Evolutionary conservation across 306 rosid species (phyloP), one percentile per base, ranked within the genome.

Genomic region (Trifolium pratense): DNA sequence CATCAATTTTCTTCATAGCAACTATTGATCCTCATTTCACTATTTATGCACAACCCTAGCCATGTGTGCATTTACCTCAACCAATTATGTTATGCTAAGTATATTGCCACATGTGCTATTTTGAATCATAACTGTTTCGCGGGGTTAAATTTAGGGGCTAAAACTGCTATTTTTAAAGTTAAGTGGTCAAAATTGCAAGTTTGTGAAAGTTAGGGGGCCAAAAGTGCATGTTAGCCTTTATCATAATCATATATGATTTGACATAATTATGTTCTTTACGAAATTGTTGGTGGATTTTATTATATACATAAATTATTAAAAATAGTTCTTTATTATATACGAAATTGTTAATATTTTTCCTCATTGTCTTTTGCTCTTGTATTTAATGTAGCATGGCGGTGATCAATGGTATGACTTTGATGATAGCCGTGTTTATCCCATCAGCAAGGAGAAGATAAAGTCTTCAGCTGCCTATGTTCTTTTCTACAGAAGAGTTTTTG

Each of bases 391-490:
- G 99, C 97, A 89, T 58, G 97, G 99, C 4, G 92, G 89, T 29
- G 96, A 94, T 76, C 97, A 81, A 66, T 94, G 99, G 97, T 94
- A 88, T 42, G 95, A 94, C 68, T 94, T 94, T 42, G 97, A 94
- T 66, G 97, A 94, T 84, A 89, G 97, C 85, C 86, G 78, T 37
- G 99, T 94, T 73, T n/a, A 76, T 84, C 91, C 96, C 68, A 78
- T 94, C 87, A 82, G 78, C 84, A 82, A 43, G 70, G 99, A 89
- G 86, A 94, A 88, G 96, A 91, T 91, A 75, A 94, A 94, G 89
- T 87, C 97, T 83, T 85, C 97, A 43, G 96, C 97, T 63, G 97
- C 96, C 6, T 94, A 94, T 83, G 97, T 94, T 89, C 95, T 94
- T 78, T 94, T 94, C 86, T 94, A 91, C 89, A 73, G 92, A 88